phyloP scores from a whole-genome alignment of 495 filamentous ascomycete genomes.

The Cladorrhinum samala region DNA sequence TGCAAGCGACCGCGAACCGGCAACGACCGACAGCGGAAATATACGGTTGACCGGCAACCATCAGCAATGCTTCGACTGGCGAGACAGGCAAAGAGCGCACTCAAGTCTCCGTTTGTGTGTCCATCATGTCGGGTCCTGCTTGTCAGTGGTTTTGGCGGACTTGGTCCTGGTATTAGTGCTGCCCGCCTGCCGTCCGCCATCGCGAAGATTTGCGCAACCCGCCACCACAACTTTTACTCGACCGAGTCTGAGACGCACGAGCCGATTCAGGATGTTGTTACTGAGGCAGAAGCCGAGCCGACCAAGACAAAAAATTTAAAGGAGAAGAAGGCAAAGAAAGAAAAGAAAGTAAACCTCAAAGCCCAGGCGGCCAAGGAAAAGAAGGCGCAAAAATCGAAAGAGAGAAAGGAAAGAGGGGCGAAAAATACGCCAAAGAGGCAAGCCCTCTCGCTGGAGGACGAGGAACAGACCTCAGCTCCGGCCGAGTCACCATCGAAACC shows the following conservation, averaged over 20 bases:
- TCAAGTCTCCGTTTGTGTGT: neutral
- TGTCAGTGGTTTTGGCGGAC: neutral
- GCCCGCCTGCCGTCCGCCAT: neutral
- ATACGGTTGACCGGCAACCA: too few relatives aligned
- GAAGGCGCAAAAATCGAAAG: neutral
- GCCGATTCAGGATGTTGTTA: too few relatives aligned
- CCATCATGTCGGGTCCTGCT: neutral
- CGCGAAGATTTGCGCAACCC: neutral
- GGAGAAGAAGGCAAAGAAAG: too few relatives aligned
- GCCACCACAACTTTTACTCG: neutral
- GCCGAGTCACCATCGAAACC: too few relatives aligned
- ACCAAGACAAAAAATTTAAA: neutral
- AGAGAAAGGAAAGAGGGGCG: neutral
- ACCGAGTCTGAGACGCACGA: neutral
- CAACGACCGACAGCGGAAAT: neutral
- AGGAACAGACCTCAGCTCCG: too few relatives aligned
- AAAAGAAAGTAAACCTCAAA: neutral
- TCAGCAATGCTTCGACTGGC: slow-evolving; percentile 1
- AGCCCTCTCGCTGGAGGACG: too few relatives aligned
- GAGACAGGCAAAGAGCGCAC: neutral
- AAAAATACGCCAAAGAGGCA: neutral
- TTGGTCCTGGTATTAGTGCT: neutral
- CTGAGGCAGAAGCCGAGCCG: too few relatives aligned
- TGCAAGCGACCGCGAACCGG: neutral
- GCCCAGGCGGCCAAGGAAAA: neutral